Evolutionary conservation across 257 asterid species (phyloP), one percentile per base, ranked within the genome.

Genomic region (Hygrophila difformis): DNA sequence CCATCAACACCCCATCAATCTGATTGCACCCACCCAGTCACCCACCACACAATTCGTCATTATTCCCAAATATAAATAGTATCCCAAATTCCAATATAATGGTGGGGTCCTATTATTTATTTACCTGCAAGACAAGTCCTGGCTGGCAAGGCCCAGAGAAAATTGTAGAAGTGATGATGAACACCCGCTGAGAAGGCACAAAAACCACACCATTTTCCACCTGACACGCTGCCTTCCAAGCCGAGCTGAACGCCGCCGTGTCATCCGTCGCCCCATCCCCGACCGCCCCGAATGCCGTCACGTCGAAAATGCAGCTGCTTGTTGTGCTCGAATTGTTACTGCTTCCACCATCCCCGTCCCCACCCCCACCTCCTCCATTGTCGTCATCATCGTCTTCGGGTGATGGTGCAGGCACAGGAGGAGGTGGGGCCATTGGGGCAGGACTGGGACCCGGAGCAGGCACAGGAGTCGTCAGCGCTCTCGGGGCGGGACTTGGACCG

Each of bases 181-280:
- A 89, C 1, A 28, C 63, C n/a, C 42, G 51, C 34, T 59, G 70
- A 0, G 75, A 34, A 1, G 94, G 96, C 4, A 62, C 94, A 62
- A 78, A 57, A 39, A 89, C 50, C 45, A 74, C 72, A 0, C 64
- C 80, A 40, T 82, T 77, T 6, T 82, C 78, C 5, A 73, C 92
- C 29, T 59, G 81, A 37, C 98, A 89, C 7, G 96, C 98, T 12
- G 67, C 89, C 59, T 89, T 80, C 98, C 98, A 89, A 33, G 98
- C 87, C 0, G 66, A 62, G 47, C 64, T 47, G 59, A 89, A 89
- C 11, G 96, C 96, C n/a, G 62, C 84, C 10, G 96, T 85, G 68
- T 89, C 96, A 31, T 89, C 96, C 0, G 61, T 64, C 9, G 23
- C 52, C 8, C 96, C 98, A 16, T 89, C 94, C 15, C 98, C 98